These are phyloP conservation scores for Paraconiothyrium sp. DNA, from an alignment of 2,329 filamentous ascomycete genomes.

Conservation along the genomic window DNA sequence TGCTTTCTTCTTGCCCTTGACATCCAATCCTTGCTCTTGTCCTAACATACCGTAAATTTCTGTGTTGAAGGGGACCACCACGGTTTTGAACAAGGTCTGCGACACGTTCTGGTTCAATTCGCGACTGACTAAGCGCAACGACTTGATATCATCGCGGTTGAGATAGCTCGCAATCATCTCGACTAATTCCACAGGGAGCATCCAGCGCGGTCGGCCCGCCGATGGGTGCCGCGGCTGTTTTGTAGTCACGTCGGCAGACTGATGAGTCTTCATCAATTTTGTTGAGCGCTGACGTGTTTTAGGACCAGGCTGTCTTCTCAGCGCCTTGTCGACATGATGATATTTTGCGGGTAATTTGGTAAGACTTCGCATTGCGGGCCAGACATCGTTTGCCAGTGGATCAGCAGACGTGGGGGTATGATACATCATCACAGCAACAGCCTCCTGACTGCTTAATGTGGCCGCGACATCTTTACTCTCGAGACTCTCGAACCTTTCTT, in stretches of 20 bases:
- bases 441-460: slow-evolving; percentile 30
- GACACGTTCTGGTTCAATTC: slow-evolving; percentile 69
- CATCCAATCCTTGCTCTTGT: slow-evolving; percentile 45
- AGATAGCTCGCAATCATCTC: slow-evolving; percentile 65
- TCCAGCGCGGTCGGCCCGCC: slow-evolving; percentile 49
- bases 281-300: slow-evolving; percentile 11
- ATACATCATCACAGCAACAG: slow-evolving; percentile 38
- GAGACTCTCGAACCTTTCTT: slow-evolving; percentile 28
- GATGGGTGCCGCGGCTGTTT: slow-evolving; percentile 4
- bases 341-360: slow-evolving; percentile 40
- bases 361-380: slow-evolving; percentile 44
- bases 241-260: background rate
- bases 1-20: slow-evolving; percentile 49
- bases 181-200: slow-evolving; percentile 70
- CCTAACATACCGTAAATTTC: slow-evolving; percentile 68
- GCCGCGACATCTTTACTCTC: slow-evolving; percentile 25
- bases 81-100: slow-evolving; percentile 67
- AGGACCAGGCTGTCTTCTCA: background rate
- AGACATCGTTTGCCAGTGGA: slow-evolving; percentile 46
- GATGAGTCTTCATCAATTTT: slow-evolving; percentile 16
- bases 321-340: slow-evolving; percentile 25
- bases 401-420: slow-evolving; percentile 23
- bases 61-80: slow-evolving; percentile 72
- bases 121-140: slow-evolving; percentile 68
- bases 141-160: slow-evolving; percentile 66